phyloP scores from a whole-genome alignment of 78 protist species.

The Thecamonas trahens region DNA sequence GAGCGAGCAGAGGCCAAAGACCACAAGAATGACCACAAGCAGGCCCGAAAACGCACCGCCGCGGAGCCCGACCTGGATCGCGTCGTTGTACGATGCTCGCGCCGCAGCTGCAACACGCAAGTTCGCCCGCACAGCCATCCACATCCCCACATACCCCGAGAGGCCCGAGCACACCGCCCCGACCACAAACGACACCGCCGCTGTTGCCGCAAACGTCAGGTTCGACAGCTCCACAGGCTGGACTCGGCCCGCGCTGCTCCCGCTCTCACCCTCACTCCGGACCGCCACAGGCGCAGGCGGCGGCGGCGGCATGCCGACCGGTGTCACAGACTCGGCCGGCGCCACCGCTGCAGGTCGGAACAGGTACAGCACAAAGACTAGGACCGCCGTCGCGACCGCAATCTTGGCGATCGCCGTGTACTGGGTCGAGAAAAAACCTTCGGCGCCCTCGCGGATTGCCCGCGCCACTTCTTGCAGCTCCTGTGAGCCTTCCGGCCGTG shows the following conservation, averaged over 20 bases:
- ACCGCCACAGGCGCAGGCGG: too few species aligned
- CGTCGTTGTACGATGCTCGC: background rate
- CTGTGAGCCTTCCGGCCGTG: too few species aligned
- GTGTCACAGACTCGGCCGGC: too few species aligned
- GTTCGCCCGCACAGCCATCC: conserved; percentile 3
- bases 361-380: background rate
- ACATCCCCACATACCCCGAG: conserved; percentile 2
- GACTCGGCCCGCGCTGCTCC: too few species aligned
- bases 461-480: background rate
- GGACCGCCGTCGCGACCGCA: background rate
- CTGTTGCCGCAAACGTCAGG: too few species aligned
- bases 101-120: conserved; percentile 10
- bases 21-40: conserved; percentile 28
- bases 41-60: conserved; percentile 60
- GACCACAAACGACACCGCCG: too few species aligned
- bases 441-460: conserved; percentile 9
- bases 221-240: too few species aligned
- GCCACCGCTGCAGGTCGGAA: too few species aligned
- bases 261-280: too few species aligned
- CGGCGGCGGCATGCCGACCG: too few species aligned
- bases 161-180: conserved; percentile 11
- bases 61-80: conserved; percentile 22
- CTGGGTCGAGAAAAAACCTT: background rate
- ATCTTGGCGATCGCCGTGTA: background rate
- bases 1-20: conserved; percentile 39